These are phyloP conservation scores for Pinus tabuliformis DNA, from an alignment of 75 land plant species.

Conservation along the genomic window DNA sequence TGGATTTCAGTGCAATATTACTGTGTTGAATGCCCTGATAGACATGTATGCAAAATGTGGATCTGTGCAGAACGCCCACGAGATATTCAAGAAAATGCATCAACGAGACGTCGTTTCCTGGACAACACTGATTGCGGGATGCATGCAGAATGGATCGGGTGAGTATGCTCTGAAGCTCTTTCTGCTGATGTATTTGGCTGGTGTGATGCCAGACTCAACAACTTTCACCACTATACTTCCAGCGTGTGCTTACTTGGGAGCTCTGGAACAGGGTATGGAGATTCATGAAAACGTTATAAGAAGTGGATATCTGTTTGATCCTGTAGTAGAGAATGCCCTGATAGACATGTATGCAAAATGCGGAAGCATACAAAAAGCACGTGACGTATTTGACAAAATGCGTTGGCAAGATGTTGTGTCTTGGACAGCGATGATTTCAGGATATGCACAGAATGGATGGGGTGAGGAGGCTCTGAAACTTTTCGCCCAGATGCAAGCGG, in stretches of 20 bases:
- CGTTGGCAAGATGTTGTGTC: constrained; percentile 12
- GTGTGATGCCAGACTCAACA: constrained; percentile 11
- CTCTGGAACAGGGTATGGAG: constrained; percentile 16
- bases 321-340: constrained; percentile 9
- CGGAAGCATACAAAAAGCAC: constrained; percentile 19
- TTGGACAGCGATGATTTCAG: constrained; percentile 14
- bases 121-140: no score
- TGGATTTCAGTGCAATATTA: constrained; percentile 14
- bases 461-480: constrained; percentile 9
- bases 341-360: constrained; percentile 27
- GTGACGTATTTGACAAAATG: constrained; percentile 13
- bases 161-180: no score
- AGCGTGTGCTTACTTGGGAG: constrained; percentile 19
- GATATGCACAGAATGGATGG: constrained; percentile 16
- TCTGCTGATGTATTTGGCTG: neutral
- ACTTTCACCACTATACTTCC: constrained; percentile 10
- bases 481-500: constrained; percentile 5
- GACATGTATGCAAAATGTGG: constrained; percentile 18
- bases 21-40: constrained; percentile 15
- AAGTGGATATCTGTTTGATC: constrained; percentile 6
- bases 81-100: constrained; percentile 16
- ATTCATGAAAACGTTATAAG: constrained; percentile 6
- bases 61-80: neutral
- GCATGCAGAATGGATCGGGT: no score
- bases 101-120: constrained; percentile 18